Evolutionary conservation across 192 early-diverging fungal species (phyloP), one percentile per base, ranked within the genome.

Genomic region (Umbelopsis ramanniana): DNA sequence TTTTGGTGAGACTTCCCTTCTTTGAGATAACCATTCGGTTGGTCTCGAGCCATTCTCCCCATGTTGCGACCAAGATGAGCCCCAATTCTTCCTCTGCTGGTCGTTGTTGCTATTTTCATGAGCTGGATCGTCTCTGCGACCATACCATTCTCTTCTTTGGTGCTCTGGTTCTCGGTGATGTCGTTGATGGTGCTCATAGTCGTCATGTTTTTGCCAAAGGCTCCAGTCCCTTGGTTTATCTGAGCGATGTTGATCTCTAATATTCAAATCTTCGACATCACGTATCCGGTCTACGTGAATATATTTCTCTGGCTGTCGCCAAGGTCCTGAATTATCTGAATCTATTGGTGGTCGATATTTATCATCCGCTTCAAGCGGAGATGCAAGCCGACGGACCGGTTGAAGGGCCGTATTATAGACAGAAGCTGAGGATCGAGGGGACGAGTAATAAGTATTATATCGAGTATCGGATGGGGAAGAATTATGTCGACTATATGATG

Each of bases 291-390:
- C 57, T 63, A 63, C 33, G 11, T 26, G 57, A 4, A 35, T 63
- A 33, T 63, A 63, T 37, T 63, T 63, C 33, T 63, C 57, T 37
- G 57, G 57, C 26, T 63, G 57, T 63, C 57, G 57, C 57, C 57
- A 63, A 29, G 57, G 57, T 19, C 57, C 33, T 5, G 24, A 12
- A 63, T 63, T 63, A 63, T 63, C 57, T 63, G 57, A 63, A 29
- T 63, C 57, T 37, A 63, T 63, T 33, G 57, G 57, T 17, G 57
- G 26, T 29, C 57, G 57, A 63, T 63, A 63, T 37, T 37, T 63
- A 2, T 63, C 57, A 37, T 63, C 57, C 57, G 57, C 57, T 63
- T 63, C 57, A 63, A 63, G 57, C 57, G 57, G 57, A 63, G 57
- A 63, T 63, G 57, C 57, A 3, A 63, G 33, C 6, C 57, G 26